These are phyloP conservation scores for Amorphotheca resinae DNA, from an alignment of 495 filamentous ascomycete species.

Conservation along the genomic window DNA sequence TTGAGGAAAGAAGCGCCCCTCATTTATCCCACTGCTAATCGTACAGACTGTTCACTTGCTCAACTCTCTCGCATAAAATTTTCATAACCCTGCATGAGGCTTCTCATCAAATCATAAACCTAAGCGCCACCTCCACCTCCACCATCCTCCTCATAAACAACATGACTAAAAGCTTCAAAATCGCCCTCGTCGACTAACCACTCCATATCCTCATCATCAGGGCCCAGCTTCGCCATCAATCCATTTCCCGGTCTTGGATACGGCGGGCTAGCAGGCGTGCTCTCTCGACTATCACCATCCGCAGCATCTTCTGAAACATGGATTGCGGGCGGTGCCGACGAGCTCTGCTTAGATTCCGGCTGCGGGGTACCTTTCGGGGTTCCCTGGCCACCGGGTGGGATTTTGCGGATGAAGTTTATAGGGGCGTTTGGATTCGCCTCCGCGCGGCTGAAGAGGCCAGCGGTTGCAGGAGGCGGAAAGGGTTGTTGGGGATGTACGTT, in stretches of 20 bases:
- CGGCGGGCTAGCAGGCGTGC: slow-evolving; percentile 36
- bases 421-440: slow-evolving; percentile 27
- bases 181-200: slow-evolving; percentile 35
- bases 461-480: slow-evolving; percentile 23
- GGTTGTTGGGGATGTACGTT: slow-evolving; percentile 26
- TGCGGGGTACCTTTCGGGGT: background rate
- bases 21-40: too few species aligned
- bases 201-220: slow-evolving; percentile 34
- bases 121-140: too few species aligned
- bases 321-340: slow-evolving; percentile 7
- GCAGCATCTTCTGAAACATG: background rate
- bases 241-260: slow-evolving; percentile 57
- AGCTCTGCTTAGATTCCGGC: slow-evolving; percentile 1
- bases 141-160: slow-evolving; percentile 27
- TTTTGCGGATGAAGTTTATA: slow-evolving; percentile 29
- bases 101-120: too few species aligned
- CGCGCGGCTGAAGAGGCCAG: slow-evolving; percentile 27
- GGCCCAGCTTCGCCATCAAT: slow-evolving; percentile 30
- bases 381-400: slow-evolving; percentile 9
- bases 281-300: slow-evolving; percentile 14
- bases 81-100: too few species aligned
- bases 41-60: too few species aligned
- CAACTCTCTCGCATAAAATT: too few species aligned
- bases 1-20: too few species aligned
- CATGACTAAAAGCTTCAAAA: slow-evolving; percentile 40